phyloP scores from a whole-genome alignment of 176 grass and related monocot genomes.

The Cymbopogon citratus region DNA sequence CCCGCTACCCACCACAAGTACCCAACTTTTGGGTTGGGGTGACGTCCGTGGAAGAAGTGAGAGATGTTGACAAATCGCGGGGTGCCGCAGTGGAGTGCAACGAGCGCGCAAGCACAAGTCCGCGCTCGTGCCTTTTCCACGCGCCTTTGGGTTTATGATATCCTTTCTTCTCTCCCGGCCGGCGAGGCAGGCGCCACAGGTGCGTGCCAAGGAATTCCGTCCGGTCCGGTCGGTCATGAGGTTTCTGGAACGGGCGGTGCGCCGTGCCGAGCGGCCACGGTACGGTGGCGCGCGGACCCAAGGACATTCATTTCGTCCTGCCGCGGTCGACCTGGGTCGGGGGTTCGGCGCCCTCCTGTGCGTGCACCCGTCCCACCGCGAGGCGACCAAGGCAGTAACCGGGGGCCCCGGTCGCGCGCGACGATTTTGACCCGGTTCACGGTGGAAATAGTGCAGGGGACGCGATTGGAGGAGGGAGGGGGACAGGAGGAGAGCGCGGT shows the following conservation, averaged over 20 bases:
- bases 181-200: neutral
- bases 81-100: neutral
- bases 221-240: neutral
- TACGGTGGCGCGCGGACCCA: slow-evolving; percentile 19
- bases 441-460: too few relatives aligned
- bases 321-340: neutral
- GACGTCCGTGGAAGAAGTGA: neutral
- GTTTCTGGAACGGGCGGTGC: slow-evolving; percentile 14
- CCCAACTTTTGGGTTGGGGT: neutral
- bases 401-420: neutral
- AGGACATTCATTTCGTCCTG: neutral
- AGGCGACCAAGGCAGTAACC: too few relatives aligned
- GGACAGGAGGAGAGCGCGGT: too few relatives aligned
- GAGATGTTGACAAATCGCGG: slow-evolving; percentile 24
- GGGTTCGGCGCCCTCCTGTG: neutral
- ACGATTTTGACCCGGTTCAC: neutral
- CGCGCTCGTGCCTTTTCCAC: slow-evolving; percentile 29
- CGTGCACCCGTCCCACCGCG: neutral
- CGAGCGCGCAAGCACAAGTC: neutral
- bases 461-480: too few relatives aligned
- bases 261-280: neutral
- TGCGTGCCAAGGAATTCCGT: slow-evolving; percentile 9
- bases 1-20: too few relatives aligned
- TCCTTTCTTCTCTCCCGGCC: neutral
- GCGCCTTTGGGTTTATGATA: slow-evolving; percentile 29